A percentile compares a stretch with the other conserved stretches of the same genome.
Conservation (phyloP, 768 basidiomycete species). For the Austroboletus festivus region DNA sequence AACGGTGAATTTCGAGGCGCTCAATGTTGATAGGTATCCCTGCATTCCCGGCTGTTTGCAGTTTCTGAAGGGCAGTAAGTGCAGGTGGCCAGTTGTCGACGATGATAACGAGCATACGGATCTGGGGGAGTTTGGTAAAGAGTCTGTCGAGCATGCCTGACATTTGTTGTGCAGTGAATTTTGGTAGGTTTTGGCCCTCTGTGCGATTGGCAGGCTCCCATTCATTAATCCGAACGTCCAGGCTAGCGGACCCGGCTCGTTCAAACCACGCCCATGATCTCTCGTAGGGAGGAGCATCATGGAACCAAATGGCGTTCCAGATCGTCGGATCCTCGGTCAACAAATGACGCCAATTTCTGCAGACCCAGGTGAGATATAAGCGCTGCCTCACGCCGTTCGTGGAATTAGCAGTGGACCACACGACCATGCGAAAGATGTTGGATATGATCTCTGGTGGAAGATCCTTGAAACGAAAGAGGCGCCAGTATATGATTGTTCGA, state of each 20-base stretch:
- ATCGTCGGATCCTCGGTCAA: constrained; percentile 48
- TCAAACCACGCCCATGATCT: constrained; percentile 56
- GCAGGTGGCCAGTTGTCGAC: constrained; percentile 55
- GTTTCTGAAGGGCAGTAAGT: constrained; percentile 47
- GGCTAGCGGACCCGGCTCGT: constrained; percentile 49
- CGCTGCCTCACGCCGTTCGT: constrained; percentile 38
- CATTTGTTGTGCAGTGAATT: constrained; percentile 44
- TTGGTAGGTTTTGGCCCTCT: constrained; percentile 26
- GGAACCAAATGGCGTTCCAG: constrained; percentile 69
- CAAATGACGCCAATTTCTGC: constrained; percentile 50
- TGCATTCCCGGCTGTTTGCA: constrained; percentile 36
- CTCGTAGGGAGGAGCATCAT: constrained; percentile 46
- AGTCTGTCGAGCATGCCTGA: constrained; percentile 47
- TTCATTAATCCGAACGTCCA: constrained; percentile 65
- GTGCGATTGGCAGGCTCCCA: constrained; percentile 21
- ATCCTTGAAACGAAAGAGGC: constrained; percentile 54
- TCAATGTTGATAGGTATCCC: constrained; percentile 46
- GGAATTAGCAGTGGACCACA: constrained; percentile 47
- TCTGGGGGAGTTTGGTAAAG: constrained; percentile 49
- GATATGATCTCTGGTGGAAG: constrained; percentile 64
- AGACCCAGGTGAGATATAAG: constrained; percentile 56
- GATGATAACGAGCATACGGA: constrained; percentile 58
- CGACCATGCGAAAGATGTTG: constrained; percentile 60
- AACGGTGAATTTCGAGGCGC: constrained; percentile 64
- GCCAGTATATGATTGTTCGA: constrained; percentile 32